Evolutionary conservation across 805 yeast genomes (phyloP), one percentile per base, ranked within the genome.

Genomic region (Sugiyamaella marilandica): DNA sequence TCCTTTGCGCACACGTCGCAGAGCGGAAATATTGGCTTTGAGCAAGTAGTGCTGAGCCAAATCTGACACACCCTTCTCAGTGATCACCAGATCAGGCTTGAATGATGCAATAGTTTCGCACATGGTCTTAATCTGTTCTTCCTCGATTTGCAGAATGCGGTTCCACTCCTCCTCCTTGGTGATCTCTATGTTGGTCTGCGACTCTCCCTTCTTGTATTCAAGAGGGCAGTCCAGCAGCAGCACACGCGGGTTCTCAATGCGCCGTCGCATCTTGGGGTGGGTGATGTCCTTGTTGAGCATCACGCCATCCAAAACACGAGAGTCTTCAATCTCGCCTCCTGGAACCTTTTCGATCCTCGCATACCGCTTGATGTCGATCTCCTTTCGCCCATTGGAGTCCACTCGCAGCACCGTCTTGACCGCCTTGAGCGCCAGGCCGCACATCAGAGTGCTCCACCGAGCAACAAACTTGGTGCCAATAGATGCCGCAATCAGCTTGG

Each of bases 131-230:
- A 94, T 91, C 74, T 94, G 99, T 70, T 94, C 99, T 74, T 94
- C 99, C 74, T 94, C 99, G 66, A 94, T 92, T 74, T 92, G 90
- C 64, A 94, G 76, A 58, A 94, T 82, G 70, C 98, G 82, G 68
- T 84, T 85, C 98, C 98, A 94, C 73, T 94, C 99, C 57, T 83
- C 87, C 71, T 92, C 98, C 65, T 89, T 89, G 43, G 96, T 85
- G 70, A 94, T 91, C 74, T 94, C 99, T 61, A 94, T 88, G 72
- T 94, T 92, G 50, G 98, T 94, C 71, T 94, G 99, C 2, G 97
- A 90, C 74, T 94, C 99, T 59, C 99, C 99, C 78, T 94, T 94
- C 75, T 94, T 94, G 75, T 94, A 94, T 73, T 94, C 99, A 63
- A 94, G 77, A 10, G 99, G 97, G 72, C 97, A 91, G 73, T 94